A percentile compares a stretch with the other conserved stretches of the same genome.
Evolutionary conservation across 2,329 filamentous ascomycete genomes (phyloP).

Genomic region (Trichocomaceae sp.): DNA sequence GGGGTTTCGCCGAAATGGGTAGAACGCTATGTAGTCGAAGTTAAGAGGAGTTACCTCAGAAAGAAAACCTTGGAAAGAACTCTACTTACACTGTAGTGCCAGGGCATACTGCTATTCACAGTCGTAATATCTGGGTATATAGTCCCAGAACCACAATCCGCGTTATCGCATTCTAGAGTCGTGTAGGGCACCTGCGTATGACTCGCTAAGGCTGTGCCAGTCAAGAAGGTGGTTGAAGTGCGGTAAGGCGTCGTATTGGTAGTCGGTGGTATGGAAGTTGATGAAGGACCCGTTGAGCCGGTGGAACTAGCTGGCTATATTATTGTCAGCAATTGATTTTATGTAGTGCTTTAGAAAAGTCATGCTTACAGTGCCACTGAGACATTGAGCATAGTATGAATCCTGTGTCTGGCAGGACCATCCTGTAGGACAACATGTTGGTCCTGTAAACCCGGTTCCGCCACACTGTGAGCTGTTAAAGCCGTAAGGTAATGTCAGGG

Average conservation of each 20-base stretch:
- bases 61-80: too few species aligned
- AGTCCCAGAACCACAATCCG: conserved; percentile 4
- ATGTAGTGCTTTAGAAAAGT: neutral
- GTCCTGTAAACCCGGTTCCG: neutral
- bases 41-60: neutral
- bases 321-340: neutral
- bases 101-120: conserved; percentile 5
- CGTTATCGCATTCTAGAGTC: conserved; percentile 4
- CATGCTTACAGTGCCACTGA: conserved; percentile 2
- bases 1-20: conserved; percentile 9
- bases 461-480: conserved; percentile 6
- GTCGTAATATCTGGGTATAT: conserved; percentile 4
- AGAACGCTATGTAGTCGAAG: neutral
- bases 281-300: neutral
- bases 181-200: conserved; percentile 6
- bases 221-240: conserved; percentile 2
- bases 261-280: conserved; percentile 1
- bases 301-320: conserved; percentile 1
- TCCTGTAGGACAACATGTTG: conserved; percentile 5
- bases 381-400: conserved; percentile 5
- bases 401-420: conserved; percentile 6
- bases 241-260: conserved; percentile 4
- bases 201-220: neutral
- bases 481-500: neutral
- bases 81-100: conserved; percentile 4